Evolutionary conservation across 495 filamentous ascomycete genomes (phyloP), one percentile per base, ranked within the genome.

Genomic region (Bacidia rubella): DNA sequence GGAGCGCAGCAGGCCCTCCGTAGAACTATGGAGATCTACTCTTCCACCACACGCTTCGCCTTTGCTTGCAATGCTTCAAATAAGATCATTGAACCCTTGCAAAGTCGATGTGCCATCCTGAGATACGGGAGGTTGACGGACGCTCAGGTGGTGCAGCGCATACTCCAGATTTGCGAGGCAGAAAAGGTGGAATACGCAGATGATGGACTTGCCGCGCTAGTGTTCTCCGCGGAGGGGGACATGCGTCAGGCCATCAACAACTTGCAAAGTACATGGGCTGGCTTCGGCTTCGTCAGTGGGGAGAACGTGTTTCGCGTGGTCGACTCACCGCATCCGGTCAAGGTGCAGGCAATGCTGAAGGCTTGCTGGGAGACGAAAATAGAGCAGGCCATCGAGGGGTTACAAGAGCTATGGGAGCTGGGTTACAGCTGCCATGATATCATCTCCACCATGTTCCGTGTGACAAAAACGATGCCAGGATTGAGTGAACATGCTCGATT

Each of bases 211-310:
- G 92, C 93, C 0, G 92, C 93, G 27, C 74, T 99, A 23, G 88
- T 98, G 0, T 99, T 99, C 70, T 89, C 83, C 52, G 92, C 92
- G 3, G 92, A 99, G 69, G 92, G 93, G 27, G 92, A 99, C 67
- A 99, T 99, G 92, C 80, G 92, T 38, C 92, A 99, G 67, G 92
- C 92, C 11, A 95, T 99, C 74, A 99, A 99, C 67, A 99, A 99
- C 61, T 69, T 99, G 61, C 92, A 99, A 68, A 92, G 85, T 63
- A 99, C 93, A 0, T 77, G 69, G 62, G 89, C 90, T n/a, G 92
- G 92, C 9, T 97, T 96, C 65, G 93, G 90, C 0, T 93, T 99
- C 61, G 89, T 99, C 26, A 92, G 80, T 55, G 90, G 90, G 10
- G 93, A 99, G 63, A 97, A 97, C 65, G 92, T 99, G 1, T 99